Base-by-base conservation (phyloP, 257 asterid genomes). In the Paulownia fortunei region DNA sequence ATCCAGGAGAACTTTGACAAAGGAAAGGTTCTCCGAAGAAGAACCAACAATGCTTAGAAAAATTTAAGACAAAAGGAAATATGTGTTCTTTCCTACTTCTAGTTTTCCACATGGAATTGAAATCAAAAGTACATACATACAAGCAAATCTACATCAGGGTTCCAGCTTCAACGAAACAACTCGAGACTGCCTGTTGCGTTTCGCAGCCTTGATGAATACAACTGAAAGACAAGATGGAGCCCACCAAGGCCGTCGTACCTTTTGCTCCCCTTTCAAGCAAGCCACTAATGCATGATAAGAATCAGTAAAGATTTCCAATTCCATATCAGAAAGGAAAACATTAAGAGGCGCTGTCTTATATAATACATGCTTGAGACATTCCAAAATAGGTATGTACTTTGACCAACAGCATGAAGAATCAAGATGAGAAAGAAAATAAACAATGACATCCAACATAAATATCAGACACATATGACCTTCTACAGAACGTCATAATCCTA, bases 251-350 rank as follows among this genome's bases (percentile, higher is more conserved):
- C 89, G 82, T 18, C 91, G 94, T 16, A 93, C 89, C 82, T 87
- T 96, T 82, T 96, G 98, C 84, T 96, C 99, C 81, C 99, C 99
- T 86, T 93, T 96, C 89, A 96, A 89, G 90, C 99, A 95, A 52
- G 99, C 99, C 86, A 95, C 99, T 95, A 34, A 46, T 66, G 44
- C 69, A 80, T 36, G 47, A 52, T 67, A 32, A 58, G 18, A 59
- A 59, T 72, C 56, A 62, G 77, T 66, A 23, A 54, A 32, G 26
- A 73, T 65, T 80, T 19, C 26, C 60, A 27, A 62, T 64, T 69
- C 16, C 71, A 37, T 16, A 39, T 13, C 26, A 39, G 23, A 72
- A 32, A 49, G 47, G 47, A 44, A 39, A 47, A n/a, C n/a, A n/a
- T n/a, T n/a, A n/a, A n/a, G n/a, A n/a, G n/a, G n/a, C n/a, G n/a